These are phyloP conservation scores for Paramecium sexaurelia DNA, from an alignment of 73 alveolate species.

Conservation along the genomic window DNA sequence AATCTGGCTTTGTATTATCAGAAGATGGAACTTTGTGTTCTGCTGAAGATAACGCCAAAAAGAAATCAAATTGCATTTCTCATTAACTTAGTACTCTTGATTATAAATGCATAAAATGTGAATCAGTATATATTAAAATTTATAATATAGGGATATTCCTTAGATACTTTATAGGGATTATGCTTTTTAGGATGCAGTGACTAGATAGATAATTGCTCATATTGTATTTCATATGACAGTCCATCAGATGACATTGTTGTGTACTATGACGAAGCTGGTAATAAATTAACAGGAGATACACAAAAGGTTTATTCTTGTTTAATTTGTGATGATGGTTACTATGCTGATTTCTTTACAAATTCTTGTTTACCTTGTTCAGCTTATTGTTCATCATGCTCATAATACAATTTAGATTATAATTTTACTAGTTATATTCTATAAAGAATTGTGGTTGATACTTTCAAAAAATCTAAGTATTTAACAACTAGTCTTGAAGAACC, in stretches of 20 bases:
- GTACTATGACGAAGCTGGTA: background rate
- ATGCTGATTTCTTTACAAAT: conserved; percentile 32
- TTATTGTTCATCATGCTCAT: background rate
- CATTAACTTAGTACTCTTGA: background rate
- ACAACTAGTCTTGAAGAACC: conserved; percentile 14
- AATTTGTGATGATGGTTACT: conserved; percentile 28
- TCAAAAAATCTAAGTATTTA: background rate
- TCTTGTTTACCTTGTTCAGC: background rate
- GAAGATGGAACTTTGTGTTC: background rate
- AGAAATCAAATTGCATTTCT: background rate
- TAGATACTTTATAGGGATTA: background rate
- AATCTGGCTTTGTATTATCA: background rate
- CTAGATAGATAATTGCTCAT: background rate
- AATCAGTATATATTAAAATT: background rate
- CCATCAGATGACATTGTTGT: background rate
- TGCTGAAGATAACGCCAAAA: background rate
- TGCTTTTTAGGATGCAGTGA: background rate
- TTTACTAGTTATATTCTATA: background rate
- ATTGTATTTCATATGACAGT: background rate
- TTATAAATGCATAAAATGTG: background rate
- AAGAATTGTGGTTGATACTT: background rate
- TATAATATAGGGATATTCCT: background rate
- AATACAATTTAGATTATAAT: background rate
- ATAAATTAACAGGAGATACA: background rate
- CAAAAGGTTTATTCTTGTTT: background rate